These are phyloP conservation scores for Ambispora gerdemannii DNA, from an alignment of 192 early-diverging fungal genomes.

Conservation along the genomic window DNA sequence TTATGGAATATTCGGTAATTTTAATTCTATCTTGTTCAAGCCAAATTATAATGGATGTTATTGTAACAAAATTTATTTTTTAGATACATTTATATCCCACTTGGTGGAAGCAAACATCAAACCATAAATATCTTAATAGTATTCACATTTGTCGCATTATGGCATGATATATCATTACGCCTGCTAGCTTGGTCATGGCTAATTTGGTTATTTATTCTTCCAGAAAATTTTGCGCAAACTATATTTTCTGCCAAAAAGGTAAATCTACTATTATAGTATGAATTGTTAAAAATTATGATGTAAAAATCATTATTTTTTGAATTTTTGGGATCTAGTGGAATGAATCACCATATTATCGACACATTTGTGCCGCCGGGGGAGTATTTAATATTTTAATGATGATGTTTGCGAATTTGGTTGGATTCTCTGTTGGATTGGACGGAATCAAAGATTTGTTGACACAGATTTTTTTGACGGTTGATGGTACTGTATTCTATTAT, in stretches of 20 bases:
- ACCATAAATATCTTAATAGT: constrained; percentile 78
- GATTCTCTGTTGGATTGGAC: constrained; percentile 87
- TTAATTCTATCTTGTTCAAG: neutral
- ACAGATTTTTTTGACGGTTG: constrained; percentile 55
- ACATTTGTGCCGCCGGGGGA: constrained; percentile 78
- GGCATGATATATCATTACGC: constrained; percentile 90
- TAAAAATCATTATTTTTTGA: neutral
- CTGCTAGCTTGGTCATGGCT: constrained; percentile 92
- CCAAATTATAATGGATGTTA: neutral
- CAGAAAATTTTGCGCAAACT: constrained; percentile 68
- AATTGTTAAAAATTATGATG: neutral
- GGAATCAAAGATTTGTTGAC: constrained; percentile 73
- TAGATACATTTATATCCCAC: constrained; percentile 85
- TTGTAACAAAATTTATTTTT: constrained; percentile 8
- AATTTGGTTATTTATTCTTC: constrained; percentile 80
- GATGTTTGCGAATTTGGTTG: constrained; percentile 97
- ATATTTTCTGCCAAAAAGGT: constrained; percentile 55
- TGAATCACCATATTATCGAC: constrained; percentile 60
- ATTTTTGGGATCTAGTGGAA: constrained; percentile 42
- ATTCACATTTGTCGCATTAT: constrained; percentile 96
- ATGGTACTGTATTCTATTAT: constrained; percentile 38
- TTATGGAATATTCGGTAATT: constrained; percentile 78
- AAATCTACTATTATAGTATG: constrained; percentile 27
- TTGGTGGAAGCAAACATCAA: constrained; percentile 75
- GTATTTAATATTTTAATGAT: constrained; percentile 87